Base-by-base conservation (phyloP, 345 rosid species). In the Turritis glabra region DNA sequence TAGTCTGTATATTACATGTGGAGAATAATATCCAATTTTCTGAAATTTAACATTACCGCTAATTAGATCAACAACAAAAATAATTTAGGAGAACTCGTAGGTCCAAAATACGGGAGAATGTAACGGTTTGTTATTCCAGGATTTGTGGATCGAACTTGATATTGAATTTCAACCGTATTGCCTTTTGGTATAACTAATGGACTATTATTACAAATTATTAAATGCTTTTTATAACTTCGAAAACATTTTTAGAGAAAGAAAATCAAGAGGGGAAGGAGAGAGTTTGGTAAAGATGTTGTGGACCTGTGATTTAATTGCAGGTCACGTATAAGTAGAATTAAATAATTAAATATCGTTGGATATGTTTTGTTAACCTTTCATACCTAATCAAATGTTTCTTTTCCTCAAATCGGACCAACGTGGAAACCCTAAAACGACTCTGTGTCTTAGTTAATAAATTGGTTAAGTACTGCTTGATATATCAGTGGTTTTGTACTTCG, bases 261-360 rank as follows among this genome's bases (percentile, higher is more conserved):
- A 76, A 54, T 35, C 17, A 29, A 33, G 23, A 60, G 69, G 40
- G 18, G 74, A 43, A 37, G 60, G 54, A 55, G 37, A 64, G 59
- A 44, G 75, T 63, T 77, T 70, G 76, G 80, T 69, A 33, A 62
- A 63, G 66, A 29, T 55, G 71, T 71, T 77, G 80, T 67, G 76
- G 80, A 70, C 76, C 60, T 77, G 60, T 64, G 22, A 63, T 44
- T 76, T 76, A 76, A 76, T 76, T 76, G 57, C 70, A 61, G 46
- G 58, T 69, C 70, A 69, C 69, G 62, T 59, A 52, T 30, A 61
- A 67, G 33, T 67, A 51, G 27, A 44, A 9, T 47, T 18, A 47
- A 63, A 29, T 57, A 35, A 51, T 51, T 38, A 75, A 65, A 21
- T 29, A 50, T 57, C 37, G 53, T 12, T 63, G 38, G 67, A 29